Evolutionary conservation across 805 yeast genomes (phyloP).

Genomic region (Schwanniomyces vanrijiae): DNA sequence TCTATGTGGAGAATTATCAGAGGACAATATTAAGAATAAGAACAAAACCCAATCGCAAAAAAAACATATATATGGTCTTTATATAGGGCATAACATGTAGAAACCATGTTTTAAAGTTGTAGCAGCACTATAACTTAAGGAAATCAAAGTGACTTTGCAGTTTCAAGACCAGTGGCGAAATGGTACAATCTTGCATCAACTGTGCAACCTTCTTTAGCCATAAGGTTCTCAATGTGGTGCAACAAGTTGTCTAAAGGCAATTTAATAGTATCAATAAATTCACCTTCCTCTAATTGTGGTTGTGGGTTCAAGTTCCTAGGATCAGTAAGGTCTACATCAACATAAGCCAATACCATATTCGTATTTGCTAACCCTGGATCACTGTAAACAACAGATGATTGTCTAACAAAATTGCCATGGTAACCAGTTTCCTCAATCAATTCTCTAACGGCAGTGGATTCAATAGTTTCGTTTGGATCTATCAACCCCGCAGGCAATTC

Average conservation of each 20-base stretch:
- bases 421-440: slow-evolving; percentile 92
- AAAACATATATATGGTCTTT: not conserved
- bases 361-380: slow-evolving; percentile 92
- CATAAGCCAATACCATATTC: slow-evolving; percentile 74
- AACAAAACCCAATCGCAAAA: not conserved
- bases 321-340: slow-evolving; percentile 69
- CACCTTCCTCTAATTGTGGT: slow-evolving; percentile 83
- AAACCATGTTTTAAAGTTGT: not conserved
- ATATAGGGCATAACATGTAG: not conserved
- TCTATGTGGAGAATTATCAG: not conserved
- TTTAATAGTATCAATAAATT: slow-evolving; percentile 86
- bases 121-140: not conserved
- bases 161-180: slow-evolving; percentile 65
- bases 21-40: not conserved
- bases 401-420: slow-evolving; percentile 56
- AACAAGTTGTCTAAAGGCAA: slow-evolving; percentile 64
- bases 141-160: not conserved
- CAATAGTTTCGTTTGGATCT: slow-evolving; percentile 78
- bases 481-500: slow-evolving; percentile 96
- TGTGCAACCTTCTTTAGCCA: slow-evolving; percentile 60
- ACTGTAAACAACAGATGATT: slow-evolving; percentile 35
- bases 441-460: slow-evolving; percentile 83
- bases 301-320: slow-evolving; percentile 67
- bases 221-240: slow-evolving; percentile 50
- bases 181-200: slow-evolving; percentile 88